A percentile compares a stretch with the other conserved stretches of the same genome.
Conservation (phyloP, 2,329 filamentous ascomycete genomes). For the Tolypocladium nubicola region DNA sequence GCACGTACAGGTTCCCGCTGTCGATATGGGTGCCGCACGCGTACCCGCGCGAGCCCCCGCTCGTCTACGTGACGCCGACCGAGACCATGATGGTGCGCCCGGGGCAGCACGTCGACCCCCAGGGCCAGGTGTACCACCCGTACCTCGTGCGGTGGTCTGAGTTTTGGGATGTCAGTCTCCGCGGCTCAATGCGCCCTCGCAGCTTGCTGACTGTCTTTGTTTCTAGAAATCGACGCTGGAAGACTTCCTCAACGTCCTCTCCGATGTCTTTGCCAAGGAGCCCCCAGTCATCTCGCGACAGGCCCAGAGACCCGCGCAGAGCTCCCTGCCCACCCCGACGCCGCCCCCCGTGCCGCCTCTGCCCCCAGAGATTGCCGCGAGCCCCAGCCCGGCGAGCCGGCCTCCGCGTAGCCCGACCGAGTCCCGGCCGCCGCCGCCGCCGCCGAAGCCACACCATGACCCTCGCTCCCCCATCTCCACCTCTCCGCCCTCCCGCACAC, state of each 20-base stretch:
- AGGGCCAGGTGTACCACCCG: conserved; percentile 90
- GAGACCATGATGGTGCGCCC: conserved; percentile 82
- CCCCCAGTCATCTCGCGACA: conserved; percentile 77
- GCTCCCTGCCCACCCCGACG: conserved; percentile 19
- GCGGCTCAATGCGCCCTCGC: not conserved
- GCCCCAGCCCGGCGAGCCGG: conserved; percentile 25
- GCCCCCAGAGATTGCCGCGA: conserved; percentile 50
- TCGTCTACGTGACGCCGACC: conserved; percentile 81
- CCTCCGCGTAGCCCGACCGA: conserved; percentile 19
- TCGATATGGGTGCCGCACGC: conserved; percentile 87
- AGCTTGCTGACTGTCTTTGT: conserved; percentile 1
- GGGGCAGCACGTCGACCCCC: conserved; percentile 88
- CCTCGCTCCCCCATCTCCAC: conserved; percentile 11
- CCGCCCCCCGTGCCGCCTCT: conserved; percentile 64
- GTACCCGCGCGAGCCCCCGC: conserved; percentile 76
- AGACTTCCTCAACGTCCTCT: conserved; percentile 72
- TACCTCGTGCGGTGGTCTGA: conserved; percentile 85
- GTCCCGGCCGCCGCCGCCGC: conserved; percentile 38
- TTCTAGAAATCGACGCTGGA: conserved; percentile 67
- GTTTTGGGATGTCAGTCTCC: conserved; percentile 69
- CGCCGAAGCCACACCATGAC: conserved; percentile 27
- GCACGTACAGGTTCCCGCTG: conserved; percentile 82
- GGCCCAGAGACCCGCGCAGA: conserved; percentile 31
- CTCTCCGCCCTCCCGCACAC: conserved; percentile 16
- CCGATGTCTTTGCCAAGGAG: conserved; percentile 87